Evolutionary conservation across 169 alveolate genomes (phyloP).

Genomic region (Cardiosporidium cionae): DNA sequence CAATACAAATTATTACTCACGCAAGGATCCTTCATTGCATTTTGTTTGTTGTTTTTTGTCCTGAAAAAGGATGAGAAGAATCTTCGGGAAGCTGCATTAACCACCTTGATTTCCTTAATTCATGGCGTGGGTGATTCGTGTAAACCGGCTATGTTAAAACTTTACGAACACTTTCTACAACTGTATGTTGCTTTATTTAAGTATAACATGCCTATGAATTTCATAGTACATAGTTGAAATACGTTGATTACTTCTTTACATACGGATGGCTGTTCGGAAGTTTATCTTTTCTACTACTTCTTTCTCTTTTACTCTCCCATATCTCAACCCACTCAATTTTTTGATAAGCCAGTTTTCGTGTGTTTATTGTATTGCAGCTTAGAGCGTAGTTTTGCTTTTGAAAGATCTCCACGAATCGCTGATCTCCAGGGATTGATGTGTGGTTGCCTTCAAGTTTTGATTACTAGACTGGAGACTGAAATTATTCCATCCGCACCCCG

Average conservation of each 20-base stretch:
- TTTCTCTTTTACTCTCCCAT: no score
- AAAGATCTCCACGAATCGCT: neutral
- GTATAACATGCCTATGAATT: no score
- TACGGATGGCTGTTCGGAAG: no score
- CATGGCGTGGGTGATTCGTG: conserved; percentile 14
- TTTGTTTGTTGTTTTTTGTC: no score
- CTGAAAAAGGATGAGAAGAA: conserved; percentile 34
- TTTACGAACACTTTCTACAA: neutral
- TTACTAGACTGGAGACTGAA: neutral
- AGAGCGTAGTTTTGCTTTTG: neutral
- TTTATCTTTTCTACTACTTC: no score
- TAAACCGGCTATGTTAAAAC: neutral
- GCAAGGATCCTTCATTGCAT: no score
- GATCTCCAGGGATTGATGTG: conserved; percentile 5
- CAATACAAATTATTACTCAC: no score
- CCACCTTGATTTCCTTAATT: conserved; percentile 22
- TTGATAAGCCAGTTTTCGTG: no score
- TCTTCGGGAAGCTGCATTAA: conserved; percentile 36
- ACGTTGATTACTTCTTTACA: no score
- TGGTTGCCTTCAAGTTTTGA: conserved; percentile 6
- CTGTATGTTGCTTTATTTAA: neutral
- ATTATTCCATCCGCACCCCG: neutral
- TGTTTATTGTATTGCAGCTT: no score
- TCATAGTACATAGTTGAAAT: no score
- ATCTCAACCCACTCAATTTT: no score